Evolutionary conservation across 2,329 filamentous ascomycete species (phyloP).

Genomic region (Nigrospora osmanthi): DNA sequence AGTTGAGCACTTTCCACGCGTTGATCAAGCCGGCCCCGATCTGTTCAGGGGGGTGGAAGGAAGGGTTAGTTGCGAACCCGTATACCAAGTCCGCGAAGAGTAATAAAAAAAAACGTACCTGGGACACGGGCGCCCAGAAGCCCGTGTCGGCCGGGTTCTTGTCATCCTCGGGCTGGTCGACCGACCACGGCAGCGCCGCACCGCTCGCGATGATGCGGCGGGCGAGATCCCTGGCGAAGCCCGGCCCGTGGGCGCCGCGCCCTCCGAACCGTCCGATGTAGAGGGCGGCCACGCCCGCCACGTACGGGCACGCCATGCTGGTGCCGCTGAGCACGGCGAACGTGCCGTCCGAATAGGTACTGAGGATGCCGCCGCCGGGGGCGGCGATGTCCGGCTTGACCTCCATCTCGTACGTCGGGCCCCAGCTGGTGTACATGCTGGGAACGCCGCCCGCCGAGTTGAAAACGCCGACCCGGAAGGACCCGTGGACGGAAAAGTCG

Average conservation of each 20-base stretch:
- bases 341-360: slow-evolving; percentile 27
- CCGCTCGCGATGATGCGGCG: slow-evolving; percentile 22
- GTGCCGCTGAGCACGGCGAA: slow-evolving; percentile 33
- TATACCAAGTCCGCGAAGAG: too few species aligned
- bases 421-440: slow-evolving; percentile 31
- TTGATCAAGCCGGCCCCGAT: slow-evolving; percentile 31
- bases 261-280: slow-evolving; percentile 22
- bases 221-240: slow-evolving; percentile 15
- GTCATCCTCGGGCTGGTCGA: slow-evolving; percentile 8
- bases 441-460: slow-evolving; percentile 22
- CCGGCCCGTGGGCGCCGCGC: slow-evolving; percentile 16
- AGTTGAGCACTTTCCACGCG: slow-evolving; percentile 27
- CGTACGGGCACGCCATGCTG: slow-evolving; percentile 36
- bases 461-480: slow-evolving; percentile 9
- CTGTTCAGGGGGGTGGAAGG: too few species aligned
- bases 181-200: slow-evolving; percentile 13
- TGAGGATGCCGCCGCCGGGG: slow-evolving; percentile 33
- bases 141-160: neutral
- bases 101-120: neutral
- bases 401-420: slow-evolving; percentile 29
- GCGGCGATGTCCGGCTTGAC: slow-evolving; percentile 33
- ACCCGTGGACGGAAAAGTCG: slow-evolving; percentile 13
- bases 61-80: slow-evolving; percentile 14
- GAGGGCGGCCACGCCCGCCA: slow-evolving; percentile 30
- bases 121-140: neutral